Base-by-base conservation (phyloP, 1,284 basidiomycete genomes). In the Lentinus polychrous region DNA sequence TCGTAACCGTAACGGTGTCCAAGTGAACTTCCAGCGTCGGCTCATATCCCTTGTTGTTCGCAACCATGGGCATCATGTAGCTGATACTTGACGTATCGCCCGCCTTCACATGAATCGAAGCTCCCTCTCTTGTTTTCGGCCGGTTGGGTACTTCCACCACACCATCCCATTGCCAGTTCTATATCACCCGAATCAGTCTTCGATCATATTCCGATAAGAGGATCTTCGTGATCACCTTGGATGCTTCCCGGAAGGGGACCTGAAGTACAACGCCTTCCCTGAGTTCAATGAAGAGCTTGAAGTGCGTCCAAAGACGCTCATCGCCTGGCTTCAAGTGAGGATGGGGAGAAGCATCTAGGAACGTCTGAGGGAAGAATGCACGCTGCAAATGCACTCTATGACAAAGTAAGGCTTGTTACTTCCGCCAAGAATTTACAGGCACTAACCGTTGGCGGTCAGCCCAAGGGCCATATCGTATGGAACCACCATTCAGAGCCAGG, bases 401-500 rank as follows among this genome's bases (percentile, higher is more conserved):
- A 15, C 8, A 24, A 33, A 15, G 8, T 24, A 7, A 33, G 22
- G 23, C n/a, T 23, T 43, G 38, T n/a, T 11, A 31, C 12, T 33
- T 31, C 33, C 12, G 43, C 12, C 12, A 38, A 36, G 8, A 23
- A 24, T 24, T 27, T 31, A 15, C 31, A 40, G 32, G 33, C 36
- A 52, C 68, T 52, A 60, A 83, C 86, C 91, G 74, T 66, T 94
- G 93, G 23, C 92, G 76, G 67, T 97, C 94, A 17, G 91, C 83
- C 94, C 94, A 97, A 3, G 94, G 94, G 0, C 94, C 94, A 61
- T 96, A 96, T 31, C 81, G 79, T 37, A 95, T 57, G 24, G 74
- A 66, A 0, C 90, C 93, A 14, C 83, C 82, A 51, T 80, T 73
- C 8, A 95, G 70, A 15, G 82, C 75, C n/a, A 96, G 55, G 57